A percentile compares a stretch with the other conserved stretches of the same genome.
phyloP scores from a whole-genome alignment of 331 rosid genomes.

The Arachis monticola region DNA sequence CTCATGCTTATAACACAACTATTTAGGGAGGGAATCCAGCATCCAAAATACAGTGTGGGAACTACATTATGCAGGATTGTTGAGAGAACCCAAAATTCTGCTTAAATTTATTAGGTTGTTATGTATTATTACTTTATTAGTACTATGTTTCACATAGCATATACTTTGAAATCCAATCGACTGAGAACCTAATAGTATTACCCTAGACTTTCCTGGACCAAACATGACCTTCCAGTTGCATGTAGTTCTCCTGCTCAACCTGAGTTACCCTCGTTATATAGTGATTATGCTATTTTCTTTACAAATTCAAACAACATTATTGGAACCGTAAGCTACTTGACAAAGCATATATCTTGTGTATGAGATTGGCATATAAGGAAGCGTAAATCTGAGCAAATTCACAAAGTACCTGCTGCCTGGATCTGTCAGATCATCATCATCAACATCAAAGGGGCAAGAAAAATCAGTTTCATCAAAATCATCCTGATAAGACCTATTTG shows the following conservation, averaged over 20 bases:
- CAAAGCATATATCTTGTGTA: constrained; percentile 24
- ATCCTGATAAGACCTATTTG: constrained; percentile 80
- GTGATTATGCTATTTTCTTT: constrained; percentile 24
- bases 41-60: neutral
- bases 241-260: constrained; percentile 7
- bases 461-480: constrained; percentile 74
- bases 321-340: constrained; percentile 10
- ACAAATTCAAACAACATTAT: constrained; percentile 4
- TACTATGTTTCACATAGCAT: neutral
- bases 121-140: neutral
- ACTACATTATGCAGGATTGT: neutral
- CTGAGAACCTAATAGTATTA: constrained; percentile 1
- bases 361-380: constrained; percentile 26
- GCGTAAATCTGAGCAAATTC: constrained; percentile 33
- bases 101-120: neutral
- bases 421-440: constrained; percentile 69
- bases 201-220: constrained; percentile 28
- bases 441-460: constrained; percentile 81
- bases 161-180: constrained; percentile 8
- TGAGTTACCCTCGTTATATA: constrained; percentile 16
- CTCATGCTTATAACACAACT: neutral
- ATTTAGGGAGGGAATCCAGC: neutral
- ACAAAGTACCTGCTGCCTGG: constrained; percentile 75
- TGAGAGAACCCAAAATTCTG: neutral
- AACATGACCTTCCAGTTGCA: constrained; percentile 20